Evolutionary conservation across 352 stramenopile species (phyloP).

Genomic region (Pythium chondricola): DNA sequence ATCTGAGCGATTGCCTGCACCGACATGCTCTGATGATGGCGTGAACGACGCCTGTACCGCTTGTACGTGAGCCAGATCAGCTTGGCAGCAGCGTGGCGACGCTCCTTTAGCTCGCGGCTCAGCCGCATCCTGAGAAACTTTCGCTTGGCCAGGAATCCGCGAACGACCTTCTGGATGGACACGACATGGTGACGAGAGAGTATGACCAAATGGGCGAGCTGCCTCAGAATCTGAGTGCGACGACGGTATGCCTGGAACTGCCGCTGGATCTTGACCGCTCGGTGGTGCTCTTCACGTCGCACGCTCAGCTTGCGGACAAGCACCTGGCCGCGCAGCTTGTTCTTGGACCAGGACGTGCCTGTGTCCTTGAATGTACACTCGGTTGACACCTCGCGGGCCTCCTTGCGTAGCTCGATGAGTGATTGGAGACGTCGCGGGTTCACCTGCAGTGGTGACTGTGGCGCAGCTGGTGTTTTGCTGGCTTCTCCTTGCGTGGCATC

Average conservation of each 20-base stretch:
- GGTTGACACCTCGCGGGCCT: conserved; percentile 14
- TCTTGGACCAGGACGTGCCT: conserved; percentile 25
- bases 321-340: conserved; percentile 40
- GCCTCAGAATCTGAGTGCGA: conserved; percentile 24
- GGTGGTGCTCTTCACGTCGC: conserved; percentile 29
- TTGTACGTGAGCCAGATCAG: conserved; percentile 40
- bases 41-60: conserved; percentile 33
- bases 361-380: conserved; percentile 28
- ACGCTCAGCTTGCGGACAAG: conserved; percentile 37
- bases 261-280: conserved; percentile 45
- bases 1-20: conserved; percentile 48
- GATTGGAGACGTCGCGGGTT: conserved; percentile 27
- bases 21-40: conserved; percentile 46
- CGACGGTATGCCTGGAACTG: conserved; percentile 41
- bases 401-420: conserved; percentile 32
- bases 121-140: conserved; percentile 21
- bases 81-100: conserved; percentile 18
- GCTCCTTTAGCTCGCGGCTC: conserved; percentile 17
- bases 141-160: conserved; percentile 38
- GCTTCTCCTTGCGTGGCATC: not conserved
- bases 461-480: not conserved
- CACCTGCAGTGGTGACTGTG: conserved; percentile 13
- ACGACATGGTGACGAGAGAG: conserved; percentile 26
- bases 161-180: conserved; percentile 50
- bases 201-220: conserved; percentile 29